Conservation (phyloP, 2,329 filamentous ascomycete genomes). For the Aspergillus ochraceoroseus region DNA sequence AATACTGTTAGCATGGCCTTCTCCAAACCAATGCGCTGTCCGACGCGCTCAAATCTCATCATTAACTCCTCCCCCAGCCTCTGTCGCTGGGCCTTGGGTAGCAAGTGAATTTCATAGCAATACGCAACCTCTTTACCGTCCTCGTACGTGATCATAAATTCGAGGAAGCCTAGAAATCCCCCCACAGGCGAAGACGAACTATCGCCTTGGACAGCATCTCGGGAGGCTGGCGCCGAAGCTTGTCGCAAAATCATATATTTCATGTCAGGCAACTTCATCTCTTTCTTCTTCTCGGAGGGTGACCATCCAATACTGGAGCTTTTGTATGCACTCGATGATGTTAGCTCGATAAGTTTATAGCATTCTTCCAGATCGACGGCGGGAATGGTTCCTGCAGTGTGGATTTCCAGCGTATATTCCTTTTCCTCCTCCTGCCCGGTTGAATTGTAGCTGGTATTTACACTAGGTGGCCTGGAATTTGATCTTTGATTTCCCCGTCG, state of each 20-base stretch:
- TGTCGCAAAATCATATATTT: slow-evolving; percentile 51
- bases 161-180: slow-evolving; percentile 44
- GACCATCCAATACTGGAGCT: slow-evolving; percentile 54
- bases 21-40: slow-evolving; percentile 43
- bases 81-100: slow-evolving; percentile 40
- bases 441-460: too few relatives aligned
- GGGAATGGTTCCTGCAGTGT: slow-evolving; percentile 38
- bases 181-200: background rate
- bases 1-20: slow-evolving; percentile 61
- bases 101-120: slow-evolving; percentile 59
- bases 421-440: too few relatives aligned
- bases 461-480: too few relatives aligned
- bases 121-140: slow-evolving; percentile 56
- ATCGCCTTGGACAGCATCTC: background rate
- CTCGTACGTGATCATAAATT: slow-evolving; percentile 56
- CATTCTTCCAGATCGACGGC: slow-evolving; percentile 46
- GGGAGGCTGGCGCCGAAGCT: background rate
- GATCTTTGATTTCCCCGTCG: slow-evolving; percentile 1
- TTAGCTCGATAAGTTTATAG: slow-evolving; percentile 51
- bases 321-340: slow-evolving; percentile 52
- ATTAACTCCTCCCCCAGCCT: slow-evolving; percentile 53
- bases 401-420: slow-evolving; percentile 25
- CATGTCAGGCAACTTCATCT: slow-evolving; percentile 58
- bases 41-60: slow-evolving; percentile 46
- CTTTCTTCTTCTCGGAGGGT: slow-evolving; percentile 48